These are phyloP conservation scores for Backusella luteola DNA, from an alignment of 192 early-diverging fungal species.

Conservation along the genomic window DNA sequence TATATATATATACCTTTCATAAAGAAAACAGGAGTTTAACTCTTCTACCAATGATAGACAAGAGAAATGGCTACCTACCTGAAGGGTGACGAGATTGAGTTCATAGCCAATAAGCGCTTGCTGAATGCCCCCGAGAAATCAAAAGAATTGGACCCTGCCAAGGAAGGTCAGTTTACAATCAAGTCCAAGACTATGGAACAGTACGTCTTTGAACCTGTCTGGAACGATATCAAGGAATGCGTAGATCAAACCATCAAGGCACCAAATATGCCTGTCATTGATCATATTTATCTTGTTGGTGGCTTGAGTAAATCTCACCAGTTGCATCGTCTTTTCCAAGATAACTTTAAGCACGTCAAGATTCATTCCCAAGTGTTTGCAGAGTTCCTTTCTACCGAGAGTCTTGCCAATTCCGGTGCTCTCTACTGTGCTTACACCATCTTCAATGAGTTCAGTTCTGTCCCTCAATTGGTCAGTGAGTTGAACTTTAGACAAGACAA, in stretches of 20 bases:
- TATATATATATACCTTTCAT: background rate
- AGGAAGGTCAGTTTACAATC: background rate
- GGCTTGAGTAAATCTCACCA: background rate
- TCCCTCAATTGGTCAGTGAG: background rate
- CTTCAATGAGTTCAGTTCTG: background rate
- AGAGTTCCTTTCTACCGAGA: background rate
- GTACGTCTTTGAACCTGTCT: background rate
- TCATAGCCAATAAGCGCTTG: background rate
- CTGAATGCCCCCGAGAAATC: background rate
- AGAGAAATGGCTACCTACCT: background rate
- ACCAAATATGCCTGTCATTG: background rate
- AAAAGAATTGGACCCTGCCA: background rate
- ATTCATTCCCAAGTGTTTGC: background rate
- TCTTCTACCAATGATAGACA: background rate
- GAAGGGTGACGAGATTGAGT: background rate
- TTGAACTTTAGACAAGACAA: background rate
- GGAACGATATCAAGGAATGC: constrained; percentile 1
- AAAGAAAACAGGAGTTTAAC: background rate
- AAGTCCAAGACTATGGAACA: background rate
- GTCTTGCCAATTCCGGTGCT: background rate
- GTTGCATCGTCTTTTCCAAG: constrained; percentile 1
- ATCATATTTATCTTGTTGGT: constrained; percentile 1
- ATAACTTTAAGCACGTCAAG: background rate
- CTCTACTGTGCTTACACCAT: background rate
- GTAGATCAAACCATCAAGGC: background rate